These are phyloP conservation scores for Taphrina communis DNA, from an alignment of 1,139 yeast species.

Conservation along the genomic window DNA sequence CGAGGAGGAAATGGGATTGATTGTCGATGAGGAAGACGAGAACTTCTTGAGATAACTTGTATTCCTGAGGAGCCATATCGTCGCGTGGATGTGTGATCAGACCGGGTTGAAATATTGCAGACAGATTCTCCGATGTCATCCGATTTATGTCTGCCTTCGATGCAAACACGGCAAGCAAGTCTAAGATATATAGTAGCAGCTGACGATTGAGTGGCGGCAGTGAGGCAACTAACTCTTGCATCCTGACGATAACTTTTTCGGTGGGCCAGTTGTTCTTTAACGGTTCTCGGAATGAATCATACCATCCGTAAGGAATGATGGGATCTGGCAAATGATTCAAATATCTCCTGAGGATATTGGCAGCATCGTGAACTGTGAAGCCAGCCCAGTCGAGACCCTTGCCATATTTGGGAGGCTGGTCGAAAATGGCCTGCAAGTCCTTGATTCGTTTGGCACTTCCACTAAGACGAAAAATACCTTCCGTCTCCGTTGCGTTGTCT, in stretches of 20 bases:
- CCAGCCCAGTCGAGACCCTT: conserved; percentile 88
- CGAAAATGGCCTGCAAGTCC: conserved; percentile 81
- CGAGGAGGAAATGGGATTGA: conserved; percentile 45
- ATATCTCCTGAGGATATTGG: conserved; percentile 82
- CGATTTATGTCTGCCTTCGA: conserved; percentile 76
- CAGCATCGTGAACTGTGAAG: conserved; percentile 97
- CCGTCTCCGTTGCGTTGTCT: conserved; percentile 68
- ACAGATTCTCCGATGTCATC: conserved; percentile 91
- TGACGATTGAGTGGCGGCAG: conserved; percentile 78
- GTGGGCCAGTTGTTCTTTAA: conserved; percentile 43
- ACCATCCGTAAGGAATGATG: conserved; percentile 75
- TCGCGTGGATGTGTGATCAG: conserved; percentile 89
- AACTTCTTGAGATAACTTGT: conserved; percentile 82
- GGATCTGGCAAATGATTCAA: conserved; percentile 92
- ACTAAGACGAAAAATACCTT: conserved; percentile 91
- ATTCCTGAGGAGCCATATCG: conserved; percentile 89
- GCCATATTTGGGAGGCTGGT: conserved; percentile 88
- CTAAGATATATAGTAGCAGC: conserved; percentile 83
- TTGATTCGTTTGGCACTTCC: conserved; percentile 90
- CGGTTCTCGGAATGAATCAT: conserved; percentile 82
- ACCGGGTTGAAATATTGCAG: conserved; percentile 96
- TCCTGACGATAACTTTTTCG: conserved; percentile 54
- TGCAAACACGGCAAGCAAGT: conserved; percentile 83
- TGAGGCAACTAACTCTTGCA: conserved; percentile 68
- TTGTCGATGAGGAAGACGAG: conserved; percentile 89